A percentile compares a stretch with the other conserved stretches of the same genome.
Evolutionary conservation across 306 rosid genomes (phyloP).

Genomic region (Echinosophora koreensis): DNA sequence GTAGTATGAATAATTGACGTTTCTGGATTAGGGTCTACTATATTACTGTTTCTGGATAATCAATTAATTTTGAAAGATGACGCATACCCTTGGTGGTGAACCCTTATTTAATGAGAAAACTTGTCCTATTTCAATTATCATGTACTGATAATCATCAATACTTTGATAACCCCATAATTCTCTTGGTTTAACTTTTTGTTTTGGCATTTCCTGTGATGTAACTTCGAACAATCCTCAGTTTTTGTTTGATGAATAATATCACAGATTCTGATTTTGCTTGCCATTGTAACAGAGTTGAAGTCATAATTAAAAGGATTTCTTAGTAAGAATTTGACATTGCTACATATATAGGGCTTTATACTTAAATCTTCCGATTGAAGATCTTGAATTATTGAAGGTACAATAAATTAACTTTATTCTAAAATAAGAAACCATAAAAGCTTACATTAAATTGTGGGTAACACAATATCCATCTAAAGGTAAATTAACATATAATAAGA

Average conservation of each 20-base stretch:
- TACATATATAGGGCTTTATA: background rate
- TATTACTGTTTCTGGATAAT: constrained; percentile 30
- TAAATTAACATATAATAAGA: constrained; percentile 42
- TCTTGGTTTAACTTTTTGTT: background rate
- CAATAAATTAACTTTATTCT: constrained; percentile 39
- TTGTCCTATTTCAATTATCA: constrained; percentile 6
- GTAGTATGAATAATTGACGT: constrained; percentile 36
- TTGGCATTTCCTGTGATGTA: background rate
- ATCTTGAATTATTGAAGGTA: constrained; percentile 23
- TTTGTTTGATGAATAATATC: constrained; percentile 28
- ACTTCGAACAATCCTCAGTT: constrained; percentile 18
- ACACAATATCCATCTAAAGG: constrained; percentile 43
- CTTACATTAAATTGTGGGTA: constrained; percentile 45
- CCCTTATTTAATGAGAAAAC: constrained; percentile 35
- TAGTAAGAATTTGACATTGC: constrained; percentile 4
- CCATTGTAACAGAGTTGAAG: background rate
- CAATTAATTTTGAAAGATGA: constrained; percentile 32
- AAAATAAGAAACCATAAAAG: constrained; percentile 45
- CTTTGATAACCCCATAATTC: background rate
- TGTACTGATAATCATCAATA: background rate
- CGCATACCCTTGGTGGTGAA: constrained; percentile 4
- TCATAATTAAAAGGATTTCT: constrained; percentile 5
- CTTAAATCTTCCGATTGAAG: constrained; percentile 26
- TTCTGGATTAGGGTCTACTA: constrained; percentile 15
- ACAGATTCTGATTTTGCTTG: constrained; percentile 2